Conservation (phyloP, 148 eudicot species). For the Amaranthus palmeri region DNA sequence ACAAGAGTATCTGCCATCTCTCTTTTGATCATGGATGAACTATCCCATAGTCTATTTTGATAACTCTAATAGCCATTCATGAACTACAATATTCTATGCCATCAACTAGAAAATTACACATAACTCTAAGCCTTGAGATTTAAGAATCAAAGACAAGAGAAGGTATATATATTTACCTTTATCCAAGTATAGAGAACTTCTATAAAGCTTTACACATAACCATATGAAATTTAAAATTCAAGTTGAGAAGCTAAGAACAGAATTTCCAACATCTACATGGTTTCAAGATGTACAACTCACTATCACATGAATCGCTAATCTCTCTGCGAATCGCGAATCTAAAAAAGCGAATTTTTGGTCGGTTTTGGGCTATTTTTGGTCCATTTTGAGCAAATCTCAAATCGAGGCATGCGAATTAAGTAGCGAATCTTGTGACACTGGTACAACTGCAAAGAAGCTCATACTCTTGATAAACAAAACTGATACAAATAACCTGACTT, state of each 20-base stretch:
- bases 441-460: background rate
- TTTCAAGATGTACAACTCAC: background rate
- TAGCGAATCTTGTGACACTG: too few species aligned
- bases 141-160: background rate
- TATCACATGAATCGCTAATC: too few species aligned
- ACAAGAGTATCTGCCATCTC: background rate
- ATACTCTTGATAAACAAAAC: background rate
- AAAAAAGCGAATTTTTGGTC: too few species aligned
- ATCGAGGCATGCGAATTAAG: too few species aligned
- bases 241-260: background rate
- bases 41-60: background rate
- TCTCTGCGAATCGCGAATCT: too few species aligned
- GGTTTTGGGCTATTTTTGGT: too few species aligned
- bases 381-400: too few species aligned
- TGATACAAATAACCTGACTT: background rate
- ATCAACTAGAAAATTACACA: background rate
- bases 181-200: background rate
- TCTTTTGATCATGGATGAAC: background rate
- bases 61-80: background rate
- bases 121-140: background rate
- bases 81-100: background rate
- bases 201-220: background rate
- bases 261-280: background rate
- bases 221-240: background rate
- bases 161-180: background rate